These are phyloP conservation scores for Elymus sibiricus DNA, from an alignment of 176 grass and related monocot species.

Conservation along the genomic window DNA sequence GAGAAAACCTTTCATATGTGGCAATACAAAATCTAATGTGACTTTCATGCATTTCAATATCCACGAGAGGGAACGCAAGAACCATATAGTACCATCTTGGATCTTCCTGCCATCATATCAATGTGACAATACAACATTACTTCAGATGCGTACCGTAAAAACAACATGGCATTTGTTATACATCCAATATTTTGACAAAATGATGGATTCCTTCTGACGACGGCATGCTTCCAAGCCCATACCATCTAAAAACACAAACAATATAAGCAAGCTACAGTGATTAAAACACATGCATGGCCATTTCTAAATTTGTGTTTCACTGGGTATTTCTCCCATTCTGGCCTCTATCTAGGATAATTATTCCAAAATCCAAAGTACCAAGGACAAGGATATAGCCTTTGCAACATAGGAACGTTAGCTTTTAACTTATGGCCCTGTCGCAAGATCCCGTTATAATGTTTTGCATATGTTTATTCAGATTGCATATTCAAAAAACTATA, in stretches of 20 bases:
- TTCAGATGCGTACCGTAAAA: not conserved
- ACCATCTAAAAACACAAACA: slow-evolving; percentile 61
- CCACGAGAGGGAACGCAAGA: slow-evolving; percentile 58
- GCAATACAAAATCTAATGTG: too few relatives aligned
- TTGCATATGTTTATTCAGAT: too few relatives aligned
- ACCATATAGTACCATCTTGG: slow-evolving; percentile 87
- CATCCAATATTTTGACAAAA: slow-evolving; percentile 98
- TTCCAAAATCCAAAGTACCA: not conserved
- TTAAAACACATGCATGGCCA: not conserved
- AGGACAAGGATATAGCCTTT: not conserved
- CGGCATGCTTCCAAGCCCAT: slow-evolving; percentile 82
- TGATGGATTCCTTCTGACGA: slow-evolving; percentile 85
- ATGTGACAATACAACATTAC: slow-evolving; percentile 13
- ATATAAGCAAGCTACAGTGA: not conserved
- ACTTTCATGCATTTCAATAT: slow-evolving; percentile 90
- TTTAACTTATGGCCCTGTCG: not conserved
- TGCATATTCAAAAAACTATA: too few relatives aligned
- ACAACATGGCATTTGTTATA: slow-evolving; percentile 32
- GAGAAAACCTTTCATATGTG: too few relatives aligned
- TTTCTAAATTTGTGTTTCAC: slow-evolving; percentile 4
- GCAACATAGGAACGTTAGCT: not conserved
- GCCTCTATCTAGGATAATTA: not conserved
- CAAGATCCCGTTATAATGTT: too few relatives aligned
- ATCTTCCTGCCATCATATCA: slow-evolving; percentile 67
- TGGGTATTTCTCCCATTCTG: not conserved